phyloP scores from a whole-genome alignment of 2,329 filamentous ascomycete genomes.

The Aspergillus proliferans region DNA sequence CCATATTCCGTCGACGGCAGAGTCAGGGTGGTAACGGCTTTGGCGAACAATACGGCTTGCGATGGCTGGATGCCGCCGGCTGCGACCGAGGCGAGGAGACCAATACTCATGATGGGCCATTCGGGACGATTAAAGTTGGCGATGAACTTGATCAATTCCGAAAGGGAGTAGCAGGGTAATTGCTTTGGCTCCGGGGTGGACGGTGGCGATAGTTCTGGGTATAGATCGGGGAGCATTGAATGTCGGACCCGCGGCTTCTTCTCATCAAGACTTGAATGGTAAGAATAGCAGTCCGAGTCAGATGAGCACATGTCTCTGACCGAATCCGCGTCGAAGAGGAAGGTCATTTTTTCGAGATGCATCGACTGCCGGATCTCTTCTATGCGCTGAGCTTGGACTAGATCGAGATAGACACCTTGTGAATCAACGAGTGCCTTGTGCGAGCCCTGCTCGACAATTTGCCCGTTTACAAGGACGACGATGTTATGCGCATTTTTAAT shows the following conservation, averaged over 20 bases:
- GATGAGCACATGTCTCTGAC: slow-evolving; percentile 6
- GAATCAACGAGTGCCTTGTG: slow-evolving; percentile 71
- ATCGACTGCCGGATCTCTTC: slow-evolving; percentile 40
- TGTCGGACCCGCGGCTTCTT: too few species aligned
- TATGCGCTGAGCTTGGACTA: slow-evolving; percentile 86
- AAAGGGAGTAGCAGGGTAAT: slow-evolving; percentile 57
- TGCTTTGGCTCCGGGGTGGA: slow-evolving; percentile 37
- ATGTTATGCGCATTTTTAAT: slow-evolving; percentile 95
- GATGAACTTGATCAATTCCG: slow-evolving; percentile 72
- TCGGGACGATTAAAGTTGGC: slow-evolving; percentile 72
- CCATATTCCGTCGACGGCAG: slow-evolving; percentile 47
- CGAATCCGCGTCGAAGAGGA: slow-evolving; percentile 23
- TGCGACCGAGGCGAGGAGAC: slow-evolving; percentile 66
- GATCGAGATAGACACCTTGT: slow-evolving; percentile 68
- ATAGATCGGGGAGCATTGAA: too few species aligned
- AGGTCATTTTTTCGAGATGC: slow-evolving; percentile 27
- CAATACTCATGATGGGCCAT: slow-evolving; percentile 65
- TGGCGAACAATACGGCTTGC: slow-evolving; percentile 78
- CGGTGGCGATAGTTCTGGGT: slow-evolving; percentile 18
- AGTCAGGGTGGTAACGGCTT: slow-evolving; percentile 69
- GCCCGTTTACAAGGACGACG: slow-evolving; percentile 78
- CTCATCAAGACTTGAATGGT: too few species aligned
- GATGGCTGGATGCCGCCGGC: slow-evolving; percentile 75
- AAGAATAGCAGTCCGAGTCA: too few species aligned
- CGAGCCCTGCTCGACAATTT: slow-evolving; percentile 84